Percentiles rank a stretch among this genome's conserved stretches.
Conservation (phyloP, 306 rosid genomes). For the Cucurbita maxima region DNA sequence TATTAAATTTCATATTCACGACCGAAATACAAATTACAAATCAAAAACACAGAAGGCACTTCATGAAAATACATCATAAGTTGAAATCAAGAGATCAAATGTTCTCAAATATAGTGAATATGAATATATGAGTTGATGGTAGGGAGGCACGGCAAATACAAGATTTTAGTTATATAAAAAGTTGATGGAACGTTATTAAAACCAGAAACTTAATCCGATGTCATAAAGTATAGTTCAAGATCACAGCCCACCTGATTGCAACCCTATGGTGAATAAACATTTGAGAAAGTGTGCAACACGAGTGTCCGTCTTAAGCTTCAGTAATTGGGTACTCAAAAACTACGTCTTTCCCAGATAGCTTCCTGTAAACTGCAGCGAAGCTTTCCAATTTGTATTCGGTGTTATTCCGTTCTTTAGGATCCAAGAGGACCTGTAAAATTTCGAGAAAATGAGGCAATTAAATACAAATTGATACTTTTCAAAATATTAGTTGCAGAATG, state of each 20-base stretch:
- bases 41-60: too few species aligned
- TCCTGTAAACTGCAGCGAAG: constrained; percentile 67
- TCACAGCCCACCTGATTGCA: neutral
- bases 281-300: neutral
- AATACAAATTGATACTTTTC: too few species aligned
- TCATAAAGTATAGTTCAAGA: neutral
- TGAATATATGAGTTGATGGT: too few species aligned
- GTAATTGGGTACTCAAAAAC: constrained; percentile 65
- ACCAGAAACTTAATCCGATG: neutral
- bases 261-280: constrained; percentile 2
- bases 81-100: too few species aligned
- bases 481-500: too few species aligned
- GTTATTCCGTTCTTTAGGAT: constrained; percentile 73
- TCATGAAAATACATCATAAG: too few species aligned
- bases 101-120: too few species aligned
- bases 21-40: too few species aligned
- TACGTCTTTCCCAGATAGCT: constrained; percentile 77
- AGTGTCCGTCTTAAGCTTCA: constrained; percentile 26
- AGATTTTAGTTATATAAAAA: neutral
- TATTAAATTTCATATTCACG: too few species aligned
- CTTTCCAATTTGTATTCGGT: constrained; percentile 77
- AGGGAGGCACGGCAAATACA: neutral
- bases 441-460: neutral
- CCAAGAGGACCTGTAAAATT: constrained; percentile 50
- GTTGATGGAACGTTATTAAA: neutral